Conservation (phyloP, 192 early-diverging fungal species). For the Backusella luteola region DNA sequence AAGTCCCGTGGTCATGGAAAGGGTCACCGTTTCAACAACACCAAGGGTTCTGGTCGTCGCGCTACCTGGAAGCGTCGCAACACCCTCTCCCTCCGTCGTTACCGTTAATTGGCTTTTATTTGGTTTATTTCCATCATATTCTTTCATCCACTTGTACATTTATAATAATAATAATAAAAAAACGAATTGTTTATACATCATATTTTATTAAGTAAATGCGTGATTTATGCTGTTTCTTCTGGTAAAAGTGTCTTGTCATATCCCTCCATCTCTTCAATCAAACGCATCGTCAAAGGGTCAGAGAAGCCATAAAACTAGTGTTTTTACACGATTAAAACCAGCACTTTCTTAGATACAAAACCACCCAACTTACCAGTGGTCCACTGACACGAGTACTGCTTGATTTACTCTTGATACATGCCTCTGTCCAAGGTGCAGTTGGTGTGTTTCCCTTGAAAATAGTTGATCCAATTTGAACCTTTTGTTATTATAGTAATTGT, state of each 20-base stretch:
- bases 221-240: slow-evolving; percentile 6
- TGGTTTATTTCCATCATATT: not conserved
- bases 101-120: slow-evolving; percentile 65
- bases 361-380: slow-evolving; percentile 36
- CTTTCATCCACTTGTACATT: not conserved
- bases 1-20: slow-evolving; percentile 97
- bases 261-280: slow-evolving; percentile 45
- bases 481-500: not conserved
- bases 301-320: slow-evolving; percentile 55
- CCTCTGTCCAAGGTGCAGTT: slow-evolving; percentile 55
- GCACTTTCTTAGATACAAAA: too few species aligned
- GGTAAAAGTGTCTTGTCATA: slow-evolving; percentile 35
- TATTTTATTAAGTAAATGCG: not conserved
- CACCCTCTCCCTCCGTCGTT: slow-evolving; percentile 92
- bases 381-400: slow-evolving; percentile 53
- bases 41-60: slow-evolving; percentile 89
- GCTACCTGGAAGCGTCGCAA: slow-evolving; percentile 94
- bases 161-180: not conserved
- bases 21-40: slow-evolving; percentile 97
- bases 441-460: slow-evolving; percentile 43
- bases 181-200: not conserved
- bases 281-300: slow-evolving; percentile 48
- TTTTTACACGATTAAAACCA: not conserved
- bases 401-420: slow-evolving; percentile 45
- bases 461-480: slow-evolving; percentile 42